Evolutionary conservation across 2,329 filamentous ascomycete species (phyloP), one percentile per base, ranked within the genome.

Genomic region (Fusarium decemcellulare): DNA sequence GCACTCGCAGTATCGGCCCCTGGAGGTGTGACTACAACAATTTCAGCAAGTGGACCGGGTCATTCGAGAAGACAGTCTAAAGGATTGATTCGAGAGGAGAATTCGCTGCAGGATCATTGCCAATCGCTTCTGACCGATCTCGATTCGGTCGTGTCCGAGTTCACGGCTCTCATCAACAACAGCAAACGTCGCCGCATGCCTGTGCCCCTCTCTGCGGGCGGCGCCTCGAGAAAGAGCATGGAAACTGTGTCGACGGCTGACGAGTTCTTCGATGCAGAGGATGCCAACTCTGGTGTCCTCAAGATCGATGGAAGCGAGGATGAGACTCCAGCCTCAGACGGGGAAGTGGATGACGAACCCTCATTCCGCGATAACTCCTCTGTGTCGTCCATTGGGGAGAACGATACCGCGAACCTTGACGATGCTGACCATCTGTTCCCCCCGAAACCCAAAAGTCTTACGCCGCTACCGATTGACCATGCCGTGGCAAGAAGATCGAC

Each of bases 201-300:
- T 7, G 79, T 82, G 12, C 85, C 90, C 7, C 73, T 81, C 18
- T 85, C 89, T 8, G 79, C 86, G 5, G 82, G 78, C 32, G 79
- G 70, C 46, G 79, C 71, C 53, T 81, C 83, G 9, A 82, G 86
- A 39, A 85, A 87, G 74, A 97, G 94, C 75, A 88, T 97, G 57
- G 95, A 97, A 67, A 97, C 94, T 0, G 86, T 91, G 6, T 87
- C 87, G 23, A 92, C 93, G 2, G 88, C 88, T 3, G 93, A 97
- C 60, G 95, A 98, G 77, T 99, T 98, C 81, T 99, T 98, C 74
- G 96, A 99, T 78, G 96, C 96, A 1, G 90, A 92, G 74, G 87
- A 88, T 71, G 83, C 81, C 27, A 82, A 82, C 15, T 90, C 91
- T 8, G 90, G 93, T 58, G 85, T 97, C 9, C 84, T 97, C 67